Evolutionary conservation across 148 eudicot genomes (phyloP).

Genomic region (Amaranthus palmeri): DNA sequence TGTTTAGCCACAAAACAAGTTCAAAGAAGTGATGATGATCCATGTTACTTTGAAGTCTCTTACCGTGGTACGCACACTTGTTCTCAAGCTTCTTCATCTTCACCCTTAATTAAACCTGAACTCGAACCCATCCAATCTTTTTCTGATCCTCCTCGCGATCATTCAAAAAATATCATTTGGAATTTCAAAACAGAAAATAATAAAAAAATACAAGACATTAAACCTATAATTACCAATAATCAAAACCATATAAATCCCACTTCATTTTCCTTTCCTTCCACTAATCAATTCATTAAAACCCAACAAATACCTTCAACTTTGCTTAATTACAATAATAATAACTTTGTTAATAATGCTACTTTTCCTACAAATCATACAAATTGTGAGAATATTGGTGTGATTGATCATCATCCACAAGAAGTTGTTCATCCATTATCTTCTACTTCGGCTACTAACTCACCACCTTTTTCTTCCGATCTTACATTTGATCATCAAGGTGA

Average conservation of each 20-base stretch:
- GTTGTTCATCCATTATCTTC: constrained; percentile 1
- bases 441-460: neutral
- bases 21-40: constrained; percentile 39
- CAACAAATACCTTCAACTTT: neutral
- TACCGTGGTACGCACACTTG: constrained; percentile 40
- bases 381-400: neutral
- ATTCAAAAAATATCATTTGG: constrained; percentile 16
- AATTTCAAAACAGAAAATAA: constrained; percentile 10
- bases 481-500: constrained; percentile 19
- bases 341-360: constrained; percentile 2
- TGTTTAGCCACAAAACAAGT: constrained; percentile 42
- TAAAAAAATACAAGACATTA: constrained; percentile 8
- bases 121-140: constrained; percentile 18
- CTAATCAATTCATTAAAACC: neutral
- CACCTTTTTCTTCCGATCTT: neutral
- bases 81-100: constrained; percentile 12
- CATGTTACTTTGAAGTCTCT: constrained; percentile 28
- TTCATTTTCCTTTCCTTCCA: constrained; percentile 14
- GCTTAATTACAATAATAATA: neutral
- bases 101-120: neutral
- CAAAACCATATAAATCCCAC: constrained; percentile 4
- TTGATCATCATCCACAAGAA: neutral
- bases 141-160: neutral
- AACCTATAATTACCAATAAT: constrained; percentile 7
- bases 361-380: neutral